These are phyloP conservation scores for Lactifluus rugatus DNA, from an alignment of 768 basidiomycete species.

Conservation along the genomic window DNA sequence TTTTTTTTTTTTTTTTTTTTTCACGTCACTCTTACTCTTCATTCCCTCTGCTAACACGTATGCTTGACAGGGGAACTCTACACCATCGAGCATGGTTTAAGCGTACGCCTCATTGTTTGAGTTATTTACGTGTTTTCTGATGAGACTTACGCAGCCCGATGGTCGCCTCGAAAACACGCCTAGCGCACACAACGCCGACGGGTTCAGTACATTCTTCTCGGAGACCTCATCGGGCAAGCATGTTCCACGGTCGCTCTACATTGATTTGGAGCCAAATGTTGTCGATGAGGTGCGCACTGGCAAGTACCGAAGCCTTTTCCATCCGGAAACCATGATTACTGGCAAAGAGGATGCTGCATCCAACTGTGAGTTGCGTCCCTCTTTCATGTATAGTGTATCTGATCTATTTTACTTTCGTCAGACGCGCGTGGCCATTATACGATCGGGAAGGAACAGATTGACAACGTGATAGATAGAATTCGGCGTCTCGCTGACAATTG, in stretches of 20 bases:
- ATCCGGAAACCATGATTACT: constrained; percentile 96
- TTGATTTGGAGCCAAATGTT: constrained; percentile 95
- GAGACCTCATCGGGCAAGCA: constrained; percentile 96
- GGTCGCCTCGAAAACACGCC: constrained; percentile 80
- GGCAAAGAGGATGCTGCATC: constrained; percentile 99
- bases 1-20: not conserved
- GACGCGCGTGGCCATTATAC: constrained; percentile 99
- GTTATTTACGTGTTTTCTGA: constrained; percentile 4
- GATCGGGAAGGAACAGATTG: constrained; percentile 96
- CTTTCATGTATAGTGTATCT: not conserved
- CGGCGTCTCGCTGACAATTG: constrained; percentile 97
- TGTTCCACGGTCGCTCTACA: constrained; percentile 94
- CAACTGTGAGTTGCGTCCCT: constrained; percentile 65
- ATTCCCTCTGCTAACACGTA: not conserved
- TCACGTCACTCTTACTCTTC: not conserved
- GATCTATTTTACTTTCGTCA: constrained; percentile 25
- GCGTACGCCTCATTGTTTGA: constrained; percentile 45
- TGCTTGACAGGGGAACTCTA: constrained; percentile 82
- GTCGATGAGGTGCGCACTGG: constrained; percentile 97
- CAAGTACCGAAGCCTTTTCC: constrained; percentile 93
- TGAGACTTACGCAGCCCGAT: constrained; percentile 61
- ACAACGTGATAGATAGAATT: constrained; percentile 93
- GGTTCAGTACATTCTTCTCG: constrained; percentile 99
- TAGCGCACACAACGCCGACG: constrained; percentile 67
- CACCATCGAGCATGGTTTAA: constrained; percentile 96